Conservation (phyloP, 2,329 filamentous ascomycete species). For the Hysterium pulicare region DNA sequence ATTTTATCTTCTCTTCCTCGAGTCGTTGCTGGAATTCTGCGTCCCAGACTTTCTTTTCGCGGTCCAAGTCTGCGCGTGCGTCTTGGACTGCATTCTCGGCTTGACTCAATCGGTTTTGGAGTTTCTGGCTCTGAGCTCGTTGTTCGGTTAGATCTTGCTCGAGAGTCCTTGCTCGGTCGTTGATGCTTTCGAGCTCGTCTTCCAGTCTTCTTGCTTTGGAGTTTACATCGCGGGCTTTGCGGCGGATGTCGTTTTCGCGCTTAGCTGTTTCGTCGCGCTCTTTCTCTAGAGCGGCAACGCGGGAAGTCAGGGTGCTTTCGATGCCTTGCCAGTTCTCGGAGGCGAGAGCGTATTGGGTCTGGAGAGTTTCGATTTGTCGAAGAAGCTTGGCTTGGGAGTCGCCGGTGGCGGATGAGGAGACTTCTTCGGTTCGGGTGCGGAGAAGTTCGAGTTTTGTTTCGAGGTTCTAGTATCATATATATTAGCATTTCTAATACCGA, state of each 20-base stretch:
- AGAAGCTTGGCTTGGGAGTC: slow-evolving; percentile 86
- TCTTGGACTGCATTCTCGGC: slow-evolving; percentile 62
- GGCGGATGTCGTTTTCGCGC: slow-evolving; percentile 81
- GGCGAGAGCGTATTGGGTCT: slow-evolving; percentile 90
- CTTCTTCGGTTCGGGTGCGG: slow-evolving; percentile 82
- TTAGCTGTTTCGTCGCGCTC: slow-evolving; percentile 83
- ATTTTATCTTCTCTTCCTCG: slow-evolving; percentile 63
- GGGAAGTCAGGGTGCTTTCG: slow-evolving; percentile 76
- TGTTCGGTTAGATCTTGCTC: slow-evolving; percentile 62
- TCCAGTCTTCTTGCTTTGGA: slow-evolving; percentile 66
- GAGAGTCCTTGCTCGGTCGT: slow-evolving; percentile 60
- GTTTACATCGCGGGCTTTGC: slow-evolving; percentile 83
- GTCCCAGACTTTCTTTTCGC: slow-evolving; percentile 59
- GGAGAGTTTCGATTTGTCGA: slow-evolving; percentile 89
- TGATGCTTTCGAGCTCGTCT: slow-evolving; percentile 74
- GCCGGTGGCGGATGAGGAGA: slow-evolving; percentile 73
- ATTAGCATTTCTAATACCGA: slow-evolving; percentile 9
- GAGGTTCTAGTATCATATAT: slow-evolving; percentile 53
- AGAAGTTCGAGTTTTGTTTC: slow-evolving; percentile 90
- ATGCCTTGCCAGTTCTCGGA: slow-evolving; percentile 98
- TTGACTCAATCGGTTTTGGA: slow-evolving; percentile 64
- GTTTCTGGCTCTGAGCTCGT: slow-evolving; percentile 56
- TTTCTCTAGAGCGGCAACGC: slow-evolving; percentile 75
- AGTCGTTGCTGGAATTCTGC: slow-evolving; percentile 55
- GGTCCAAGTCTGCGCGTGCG: slow-evolving; percentile 53